phyloP scores from a whole-genome alignment of 2,329 filamentous ascomycete species.

The Zelopaecilomyces penicillatus region DNA sequence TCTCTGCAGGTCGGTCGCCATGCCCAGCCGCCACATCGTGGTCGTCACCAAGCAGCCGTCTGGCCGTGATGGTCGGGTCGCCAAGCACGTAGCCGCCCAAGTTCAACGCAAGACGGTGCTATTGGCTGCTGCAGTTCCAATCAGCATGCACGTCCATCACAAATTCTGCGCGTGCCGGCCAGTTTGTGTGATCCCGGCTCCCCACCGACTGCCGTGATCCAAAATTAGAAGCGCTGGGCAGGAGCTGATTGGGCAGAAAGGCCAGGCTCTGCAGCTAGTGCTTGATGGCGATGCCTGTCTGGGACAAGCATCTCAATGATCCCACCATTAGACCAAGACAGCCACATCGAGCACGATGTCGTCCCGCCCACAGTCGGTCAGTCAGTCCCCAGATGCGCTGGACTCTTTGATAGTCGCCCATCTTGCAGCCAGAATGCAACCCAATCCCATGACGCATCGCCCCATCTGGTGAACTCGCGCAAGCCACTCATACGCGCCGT shows the following conservation, averaged over 20 bases:
- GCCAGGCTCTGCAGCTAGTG: slow-evolving; percentile 6
- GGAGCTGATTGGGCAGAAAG: slow-evolving; percentile 23
- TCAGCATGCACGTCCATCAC: slow-evolving; percentile 14
- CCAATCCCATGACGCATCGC: slow-evolving; percentile 7
- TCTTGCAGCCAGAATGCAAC: slow-evolving; percentile 3
- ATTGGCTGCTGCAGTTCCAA: slow-evolving; percentile 19
- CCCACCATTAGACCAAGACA: slow-evolving; percentile 12
- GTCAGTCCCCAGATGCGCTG: slow-evolving; percentile 1
- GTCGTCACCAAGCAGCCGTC: not conserved
- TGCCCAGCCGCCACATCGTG: slow-evolving; percentile 1
- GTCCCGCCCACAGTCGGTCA: not conserved
- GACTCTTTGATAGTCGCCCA: slow-evolving; percentile 1
- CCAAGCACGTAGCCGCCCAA: slow-evolving; percentile 9
- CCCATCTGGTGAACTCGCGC: slow-evolving; percentile 11
- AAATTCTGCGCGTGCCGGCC: slow-evolving; percentile 33
- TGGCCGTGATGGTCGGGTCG: not conserved
- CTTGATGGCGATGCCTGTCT: slow-evolving; percentile 14
- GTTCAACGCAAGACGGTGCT: slow-evolving; percentile 1
- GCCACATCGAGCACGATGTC: slow-evolving; percentile 14
- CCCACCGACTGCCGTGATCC: slow-evolving; percentile 18
- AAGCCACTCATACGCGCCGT: slow-evolving; percentile 18
- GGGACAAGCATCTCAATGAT: slow-evolving; percentile 14
- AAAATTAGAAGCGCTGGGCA: slow-evolving; percentile 26
- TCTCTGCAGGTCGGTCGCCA: not conserved
- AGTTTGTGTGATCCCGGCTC: slow-evolving; percentile 14